Conservation (phyloP, 305 asterid genomes). For the Solanum chacoense region DNA sequence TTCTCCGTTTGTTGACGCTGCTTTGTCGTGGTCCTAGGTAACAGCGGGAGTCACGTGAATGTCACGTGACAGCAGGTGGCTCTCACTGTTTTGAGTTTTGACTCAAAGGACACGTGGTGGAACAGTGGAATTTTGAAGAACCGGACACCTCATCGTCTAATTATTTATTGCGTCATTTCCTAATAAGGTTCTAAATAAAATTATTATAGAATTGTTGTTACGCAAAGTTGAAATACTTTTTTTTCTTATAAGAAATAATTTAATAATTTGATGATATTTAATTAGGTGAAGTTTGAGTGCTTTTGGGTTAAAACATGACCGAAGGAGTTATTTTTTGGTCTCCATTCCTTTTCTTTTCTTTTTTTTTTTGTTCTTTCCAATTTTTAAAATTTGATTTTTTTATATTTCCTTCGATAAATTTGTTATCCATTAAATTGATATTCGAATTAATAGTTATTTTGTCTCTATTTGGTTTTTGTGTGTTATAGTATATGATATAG, state of each 20-base stretch:
- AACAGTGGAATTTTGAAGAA: not conserved
- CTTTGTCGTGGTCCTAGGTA: constrained; percentile 17
- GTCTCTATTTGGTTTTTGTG: not conserved
- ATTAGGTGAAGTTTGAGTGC: not conserved
- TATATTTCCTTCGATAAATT: too few species aligned
- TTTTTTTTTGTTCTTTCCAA: not conserved
- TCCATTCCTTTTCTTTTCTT: not conserved
- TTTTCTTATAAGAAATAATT: not conserved
- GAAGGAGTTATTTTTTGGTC: not conserved
- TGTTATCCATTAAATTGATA: not conserved
- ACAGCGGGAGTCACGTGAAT: not conserved
- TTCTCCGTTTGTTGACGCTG: constrained; percentile 6
- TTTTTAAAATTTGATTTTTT: too few species aligned
- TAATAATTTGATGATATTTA: not conserved
- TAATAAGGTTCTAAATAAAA: not conserved
- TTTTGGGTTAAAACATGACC: not conserved
- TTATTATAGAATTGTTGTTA: not conserved
- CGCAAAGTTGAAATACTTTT: not conserved
- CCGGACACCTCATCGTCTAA: not conserved
- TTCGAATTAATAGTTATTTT: not conserved
- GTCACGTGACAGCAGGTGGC: not conserved
- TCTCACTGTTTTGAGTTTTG: not conserved
- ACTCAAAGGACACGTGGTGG: not conserved
- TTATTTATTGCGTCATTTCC: not conserved
- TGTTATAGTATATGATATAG: too few species aligned